A percentile compares a stretch with the other conserved stretches of the same genome.
These are phyloP conservation scores for Nidularia pulvinata DNA, from an alignment of 768 basidiomycete species.

Conservation along the genomic window DNA sequence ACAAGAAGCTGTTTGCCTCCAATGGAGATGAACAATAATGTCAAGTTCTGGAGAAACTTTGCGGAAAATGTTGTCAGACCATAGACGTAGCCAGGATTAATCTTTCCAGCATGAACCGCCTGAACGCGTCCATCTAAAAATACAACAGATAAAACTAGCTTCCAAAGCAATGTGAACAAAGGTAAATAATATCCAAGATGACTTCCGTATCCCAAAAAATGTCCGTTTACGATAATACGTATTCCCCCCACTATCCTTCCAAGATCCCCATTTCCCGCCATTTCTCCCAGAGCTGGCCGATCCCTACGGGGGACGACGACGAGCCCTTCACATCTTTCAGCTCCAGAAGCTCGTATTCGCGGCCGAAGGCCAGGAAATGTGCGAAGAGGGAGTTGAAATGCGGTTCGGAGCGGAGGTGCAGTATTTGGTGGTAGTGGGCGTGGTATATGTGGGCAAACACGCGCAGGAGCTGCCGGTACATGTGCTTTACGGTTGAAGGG, in stretches of 20 bases:
- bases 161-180: too few species aligned
- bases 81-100: too few species aligned
- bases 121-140: too few species aligned
- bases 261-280: conserved; percentile 91
- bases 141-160: too few species aligned
- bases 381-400: conserved; percentile 99
- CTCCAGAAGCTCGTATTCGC: conserved; percentile 92
- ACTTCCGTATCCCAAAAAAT: background rate
- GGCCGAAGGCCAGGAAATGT: conserved; percentile 95
- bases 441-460: conserved; percentile 99
- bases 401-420: conserved; percentile 93
- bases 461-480: conserved; percentile 95
- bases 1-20: too few species aligned
- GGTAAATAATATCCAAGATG: background rate
- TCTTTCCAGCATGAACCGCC: too few species aligned
- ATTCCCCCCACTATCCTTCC: conserved; percentile 32
- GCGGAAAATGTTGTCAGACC: too few species aligned
- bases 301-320: conserved; percentile 61
- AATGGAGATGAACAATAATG: too few species aligned
- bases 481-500: conserved; percentile 89
- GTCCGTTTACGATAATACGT: too few species aligned
- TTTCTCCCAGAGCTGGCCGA: conserved; percentile 82
- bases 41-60: too few species aligned
- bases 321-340: conserved; percentile 86
- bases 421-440: conserved; percentile 88